Conservation (phyloP, 2,329 filamentous ascomycete species). For the Penicillium verrucosum region DNA sequence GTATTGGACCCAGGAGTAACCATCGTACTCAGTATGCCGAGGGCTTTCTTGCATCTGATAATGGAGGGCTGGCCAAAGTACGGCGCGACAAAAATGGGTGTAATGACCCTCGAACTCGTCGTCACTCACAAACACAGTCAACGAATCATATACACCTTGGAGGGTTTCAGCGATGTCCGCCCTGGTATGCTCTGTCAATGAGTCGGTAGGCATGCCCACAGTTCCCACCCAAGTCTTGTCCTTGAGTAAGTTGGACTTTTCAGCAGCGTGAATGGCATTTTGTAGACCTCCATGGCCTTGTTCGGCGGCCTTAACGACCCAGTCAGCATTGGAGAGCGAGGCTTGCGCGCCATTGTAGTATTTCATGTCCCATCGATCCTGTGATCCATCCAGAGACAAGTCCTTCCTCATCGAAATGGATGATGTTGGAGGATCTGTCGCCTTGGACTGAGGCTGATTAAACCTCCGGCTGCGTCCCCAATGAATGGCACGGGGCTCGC, state of each 20-base stretch:
- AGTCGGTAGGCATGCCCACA: conserved; percentile 88
- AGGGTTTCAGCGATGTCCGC: conserved; percentile 78
- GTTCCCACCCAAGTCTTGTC: conserved; percentile 87
- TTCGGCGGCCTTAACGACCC: conserved; percentile 77
- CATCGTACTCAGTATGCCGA: conserved; percentile 94
- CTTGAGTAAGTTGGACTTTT: conserved; percentile 62
- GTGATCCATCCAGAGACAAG: conserved; percentile 20
- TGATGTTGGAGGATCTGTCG: conserved; percentile 52
- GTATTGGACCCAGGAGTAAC: conserved; percentile 94
- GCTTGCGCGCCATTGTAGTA: conserved; percentile 57
- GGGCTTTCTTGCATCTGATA: conserved; percentile 96
- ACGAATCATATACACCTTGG: conserved; percentile 73
- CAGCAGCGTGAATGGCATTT: conserved; percentile 79
- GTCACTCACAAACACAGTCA: conserved; percentile 81
- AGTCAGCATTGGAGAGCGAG: conserved; percentile 68
- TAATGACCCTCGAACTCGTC: conserved; percentile 93
- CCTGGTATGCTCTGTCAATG: conserved; percentile 69
- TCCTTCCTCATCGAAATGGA: conserved; percentile 57
- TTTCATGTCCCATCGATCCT: conserved; percentile 9
- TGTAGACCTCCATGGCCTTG: conserved; percentile 89
- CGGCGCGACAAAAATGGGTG: conserved; percentile 91
- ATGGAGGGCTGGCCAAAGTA: conserved; percentile 94
- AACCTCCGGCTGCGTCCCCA: conserved; percentile 66
- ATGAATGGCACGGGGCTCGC: conserved; percentile 69
- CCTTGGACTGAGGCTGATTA: conserved; percentile 76